Evolutionary conservation across 177 flowering plant genomes (phyloP).

Genomic region (Vitis hybrid): DNA sequence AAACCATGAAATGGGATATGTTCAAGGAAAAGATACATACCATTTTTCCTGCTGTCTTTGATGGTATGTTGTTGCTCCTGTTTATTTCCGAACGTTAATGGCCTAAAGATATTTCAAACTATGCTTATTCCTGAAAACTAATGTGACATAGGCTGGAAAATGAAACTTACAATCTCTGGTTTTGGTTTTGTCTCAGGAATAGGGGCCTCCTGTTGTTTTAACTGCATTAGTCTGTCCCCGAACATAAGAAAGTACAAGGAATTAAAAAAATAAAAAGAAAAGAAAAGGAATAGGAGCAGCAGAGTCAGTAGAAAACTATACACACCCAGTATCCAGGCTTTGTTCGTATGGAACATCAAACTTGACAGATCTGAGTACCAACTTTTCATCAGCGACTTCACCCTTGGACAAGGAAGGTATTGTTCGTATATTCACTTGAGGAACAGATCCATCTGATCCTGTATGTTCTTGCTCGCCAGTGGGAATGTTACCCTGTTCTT

Average conservation of each 20-base stretch:
- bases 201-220: conserved; percentile 9
- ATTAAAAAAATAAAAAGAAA: not conserved
- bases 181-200: conserved; percentile 8
- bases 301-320: not conserved
- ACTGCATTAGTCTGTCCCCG: conserved; percentile 19
- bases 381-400: conserved; percentile 11
- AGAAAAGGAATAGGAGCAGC: not conserved
- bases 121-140: not conserved
- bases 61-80: conserved; percentile 17
- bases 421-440: conserved; percentile 13
- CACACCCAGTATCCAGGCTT: conserved; percentile 22
- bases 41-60: conserved; percentile 19
- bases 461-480: conserved; percentile 8
- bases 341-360: conserved; percentile 14
- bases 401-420: conserved; percentile 13
- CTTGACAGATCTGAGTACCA: conserved; percentile 3
- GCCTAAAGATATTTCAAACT: conserved; percentile 24
- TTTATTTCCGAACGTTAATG: conserved; percentile 8
- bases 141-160: not conserved
- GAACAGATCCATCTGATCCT: conserved; percentile 12
- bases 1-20: not conserved
- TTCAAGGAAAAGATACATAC: conserved; percentile 7
- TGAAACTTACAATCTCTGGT: conserved; percentile 32
- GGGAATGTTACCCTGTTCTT: conserved; percentile 10
- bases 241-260: not conserved